A percentile compares a stretch with the other conserved stretches of the same genome.
phyloP scores from a whole-genome alignment of 164 flowering plant genomes.

The Buxus sempervirens region DNA sequence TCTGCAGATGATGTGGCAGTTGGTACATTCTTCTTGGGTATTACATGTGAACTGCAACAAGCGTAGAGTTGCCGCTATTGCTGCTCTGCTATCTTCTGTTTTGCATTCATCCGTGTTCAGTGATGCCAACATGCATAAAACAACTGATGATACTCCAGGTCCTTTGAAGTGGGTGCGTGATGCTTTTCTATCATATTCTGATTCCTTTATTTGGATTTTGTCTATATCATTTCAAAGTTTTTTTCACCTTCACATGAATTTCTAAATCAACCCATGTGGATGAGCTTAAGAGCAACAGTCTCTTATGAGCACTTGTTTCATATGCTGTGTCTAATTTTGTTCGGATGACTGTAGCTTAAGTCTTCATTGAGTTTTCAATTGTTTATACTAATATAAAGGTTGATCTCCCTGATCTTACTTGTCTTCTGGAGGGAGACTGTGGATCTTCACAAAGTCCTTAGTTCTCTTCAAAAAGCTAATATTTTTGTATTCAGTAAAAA shows the following conservation, averaged over 20 bases:
- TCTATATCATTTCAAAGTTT: not conserved
- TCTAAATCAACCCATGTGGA: not conserved
- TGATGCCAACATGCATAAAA: constrained; percentile 63
- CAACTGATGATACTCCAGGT: constrained; percentile 42
- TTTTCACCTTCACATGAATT: not conserved
- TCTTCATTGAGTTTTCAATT: too few relatives aligned
- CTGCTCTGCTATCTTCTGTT: constrained; percentile 87
- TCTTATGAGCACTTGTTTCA: too few relatives aligned
- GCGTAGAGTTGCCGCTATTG: constrained; percentile 87
- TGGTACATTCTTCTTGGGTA: constrained; percentile 89
- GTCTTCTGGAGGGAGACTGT: too few relatives aligned
- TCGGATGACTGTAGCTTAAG: too few relatives aligned
- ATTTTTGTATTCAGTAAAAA: too few relatives aligned
- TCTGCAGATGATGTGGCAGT: constrained; percentile 77
- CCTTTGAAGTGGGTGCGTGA: constrained; percentile 91
- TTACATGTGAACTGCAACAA: constrained; percentile 84
- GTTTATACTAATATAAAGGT: too few relatives aligned
- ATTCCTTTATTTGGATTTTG: not conserved
- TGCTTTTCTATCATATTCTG: constrained; percentile 12
- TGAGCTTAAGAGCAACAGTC: not conserved
- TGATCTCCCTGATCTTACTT: too few relatives aligned
- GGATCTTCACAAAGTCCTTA: too few relatives aligned
- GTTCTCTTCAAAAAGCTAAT: too few relatives aligned
- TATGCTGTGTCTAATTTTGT: too few relatives aligned
- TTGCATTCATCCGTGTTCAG: constrained; percentile 64